Base-by-base conservation (phyloP, 306 rosid species). In the Boehmeria nivea region DNA sequence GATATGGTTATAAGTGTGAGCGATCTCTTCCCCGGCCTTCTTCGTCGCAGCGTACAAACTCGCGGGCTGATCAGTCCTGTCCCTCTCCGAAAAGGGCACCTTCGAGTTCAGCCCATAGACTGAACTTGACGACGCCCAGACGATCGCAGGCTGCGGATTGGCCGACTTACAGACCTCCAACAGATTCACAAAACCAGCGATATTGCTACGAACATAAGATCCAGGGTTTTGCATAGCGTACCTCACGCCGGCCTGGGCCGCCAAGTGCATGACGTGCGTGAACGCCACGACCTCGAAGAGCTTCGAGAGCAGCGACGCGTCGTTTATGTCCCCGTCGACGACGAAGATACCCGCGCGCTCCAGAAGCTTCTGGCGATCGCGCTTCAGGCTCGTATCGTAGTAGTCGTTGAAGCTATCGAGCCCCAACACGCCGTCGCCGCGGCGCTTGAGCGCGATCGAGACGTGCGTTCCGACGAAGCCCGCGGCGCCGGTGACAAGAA, bases 91-190 rank as follows among this genome's bases (percentile, higher is more conserved):
- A 45, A 88, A 85, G 8, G 97, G 97, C 0, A 81, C 82, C 59
- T 85, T 88, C 0, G 88, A 82, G 67, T 88, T 85, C 27, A 88
- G 77, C 46, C 97, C 97, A n/a, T 88, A 88, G 25, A 88, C 91
- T 5, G 88, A 88, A 20, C 95, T 88, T 0, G 90, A 88, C 1
- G 96, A 88, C 5, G 94, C 96, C 96, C 96, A 84, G 16, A 82
- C 84, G 1, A 88, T 51, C 0, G 86, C 67, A 9, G 95, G 95
- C 42, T 85, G 91, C 0, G 95, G 97, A 59, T 76, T 81, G 19
- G 81, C 94, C 0, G 81, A 76, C 46, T 85, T 85, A 9, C 84
- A 82, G 0, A 76, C 86, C 54, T 88, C 91, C 15, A 88, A 73
- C 54, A 88, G 88, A 48, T 54, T 85, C 49, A 83, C 88, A 18